Evolutionary conservation across 768 basidiomycete genomes (phyloP).

Genomic region (Chiua virens): DNA sequence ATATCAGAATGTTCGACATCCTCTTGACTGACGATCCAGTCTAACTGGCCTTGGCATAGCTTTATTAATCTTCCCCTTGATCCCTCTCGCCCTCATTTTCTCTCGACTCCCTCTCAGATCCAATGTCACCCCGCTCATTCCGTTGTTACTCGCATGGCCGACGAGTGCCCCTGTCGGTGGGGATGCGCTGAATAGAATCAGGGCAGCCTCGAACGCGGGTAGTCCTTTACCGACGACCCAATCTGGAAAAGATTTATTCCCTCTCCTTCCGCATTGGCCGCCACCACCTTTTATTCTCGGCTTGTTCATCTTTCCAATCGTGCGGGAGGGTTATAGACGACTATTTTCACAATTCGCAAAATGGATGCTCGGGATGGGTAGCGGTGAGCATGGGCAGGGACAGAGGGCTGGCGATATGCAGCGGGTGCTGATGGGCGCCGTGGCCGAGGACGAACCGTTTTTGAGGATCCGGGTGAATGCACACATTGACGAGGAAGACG

Average conservation of each 20-base stretch:
- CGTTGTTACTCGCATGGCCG: constrained; percentile 29
- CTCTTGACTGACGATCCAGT: constrained; percentile 67
- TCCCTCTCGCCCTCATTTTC: constrained; percentile 66
- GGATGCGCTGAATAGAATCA: background rate
- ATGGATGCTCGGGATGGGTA: constrained; percentile 36
- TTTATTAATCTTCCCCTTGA: constrained; percentile 71
- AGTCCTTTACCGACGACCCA: background rate
- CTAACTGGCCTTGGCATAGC: constrained; percentile 75
- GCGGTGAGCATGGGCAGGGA: constrained; percentile 12
- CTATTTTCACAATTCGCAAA: constrained; percentile 40
- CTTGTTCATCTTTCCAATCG: constrained; percentile 50
- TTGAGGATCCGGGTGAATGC: constrained; percentile 31
- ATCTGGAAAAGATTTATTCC: constrained; percentile 20
- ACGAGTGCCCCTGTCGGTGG: constrained; percentile 26
- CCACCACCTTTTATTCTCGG: constrained; percentile 61
- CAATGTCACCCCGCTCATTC: constrained; percentile 22
- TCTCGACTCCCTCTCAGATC: constrained; percentile 50
- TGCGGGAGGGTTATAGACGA: constrained; percentile 44
- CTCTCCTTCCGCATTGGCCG: constrained; percentile 47
- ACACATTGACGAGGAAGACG: constrained; percentile 34
- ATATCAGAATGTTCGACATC: constrained; percentile 55
- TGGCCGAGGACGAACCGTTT: constrained; percentile 30
- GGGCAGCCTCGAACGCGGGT: background rate
- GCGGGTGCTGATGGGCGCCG: constrained; percentile 21
- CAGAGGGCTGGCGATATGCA: constrained; percentile 21